Evolutionary conservation across 2,329 filamentous ascomycete genomes (phyloP), one percentile per base, ranked within the genome.

Genomic region (Phialophora tarda): DNA sequence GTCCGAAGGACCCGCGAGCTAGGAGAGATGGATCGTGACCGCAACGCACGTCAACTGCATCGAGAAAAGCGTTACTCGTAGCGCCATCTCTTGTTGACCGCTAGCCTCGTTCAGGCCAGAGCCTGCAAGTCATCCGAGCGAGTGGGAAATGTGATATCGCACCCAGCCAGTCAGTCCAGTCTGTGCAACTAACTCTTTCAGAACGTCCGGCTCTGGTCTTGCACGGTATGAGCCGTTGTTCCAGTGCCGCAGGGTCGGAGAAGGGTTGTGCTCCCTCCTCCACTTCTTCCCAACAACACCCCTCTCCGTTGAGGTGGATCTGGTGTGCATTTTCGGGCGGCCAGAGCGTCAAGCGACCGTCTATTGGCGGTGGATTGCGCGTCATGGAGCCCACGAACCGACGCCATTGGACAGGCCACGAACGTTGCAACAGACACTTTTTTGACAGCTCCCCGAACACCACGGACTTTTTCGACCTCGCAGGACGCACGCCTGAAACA

Each of bases 401-500:
- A 14, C 47, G 24, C 59, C 21, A 61, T 61, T 61, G 59, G 59
- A 10, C n/a, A 30, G 21, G 23, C 47, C 11, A 34, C 30, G 11
- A 54, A 21, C 41, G 28, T 60, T 60, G 28, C 12, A 21, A 17
- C 30, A 38, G 21, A 53, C 47, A 61, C 17, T 30, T 62, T 32
- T 56, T 56, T 44, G 50, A 59, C 56, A 64, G 34, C 30, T 62
- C 50, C 38, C 28, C 47, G 28, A 56, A 57, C 32, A 55, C 53
- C 57, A 64, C 65, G 32, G 48, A 59, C 59, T 61, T 61, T 59
- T 34, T 61, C 48, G 21, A 51, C 12, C 48, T 24, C 17, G 21
- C 50, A 55, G 34, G 55, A 59, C 60, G 62, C 57, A 69, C 62
- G 48, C 56, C 68, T 68, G 68, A 70, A 65, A 70, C 68, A 70